Evolutionary conservation across 2,329 filamentous ascomycete species (phyloP), one percentile per base, ranked within the genome.

Genomic region (Fusarium denticulatum): DNA sequence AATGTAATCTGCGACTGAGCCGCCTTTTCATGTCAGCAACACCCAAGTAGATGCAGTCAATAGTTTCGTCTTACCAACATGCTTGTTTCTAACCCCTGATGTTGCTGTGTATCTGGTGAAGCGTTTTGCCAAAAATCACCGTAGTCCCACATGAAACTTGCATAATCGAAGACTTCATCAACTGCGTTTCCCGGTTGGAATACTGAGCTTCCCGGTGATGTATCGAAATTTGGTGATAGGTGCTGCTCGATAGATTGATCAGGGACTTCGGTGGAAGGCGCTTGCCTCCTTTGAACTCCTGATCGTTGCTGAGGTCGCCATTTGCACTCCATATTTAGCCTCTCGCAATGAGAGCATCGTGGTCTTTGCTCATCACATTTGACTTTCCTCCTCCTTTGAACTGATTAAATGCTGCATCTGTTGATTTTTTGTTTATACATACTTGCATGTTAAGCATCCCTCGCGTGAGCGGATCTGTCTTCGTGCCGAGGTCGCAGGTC

Each of bases 361-460:
- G 86, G 86, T 28, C 85, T 81, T 64, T 84, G 82, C 77, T 88
- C 87, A 64, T 88, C 86, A 67, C 86, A 88, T 64, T 85, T 82
- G 53, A 87, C 86, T 74, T 87, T 88, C 49, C 85, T 81, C 53
- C 85, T 83, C 68, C 84, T 86, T 67, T 3, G 10, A 10, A 32
- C 7, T 8, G 15, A 39, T 58, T 22, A 76, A 36, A 22, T 12
- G 2, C 2, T 15, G 18, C 2, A 30, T 8, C 32, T 18, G 3
- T 14, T 6, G 16, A 7, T 5, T 11, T 3, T 12, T 11, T 1
- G 7, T 18, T 37, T 43, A 59, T 40, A 80, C 81, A 46, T 79
- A 84, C 83, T 83, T 83, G 81, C 84, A 85, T 37, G 83, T 85
- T 71, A 85, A 73, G 73, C 84, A 85, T 24, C 84, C 83, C 58